Percentiles rank a stretch among this genome's conserved stretches.
Conservation (phyloP, 768 basidiomycete species). For the Trichaptum fuscoviolaceum region DNA sequence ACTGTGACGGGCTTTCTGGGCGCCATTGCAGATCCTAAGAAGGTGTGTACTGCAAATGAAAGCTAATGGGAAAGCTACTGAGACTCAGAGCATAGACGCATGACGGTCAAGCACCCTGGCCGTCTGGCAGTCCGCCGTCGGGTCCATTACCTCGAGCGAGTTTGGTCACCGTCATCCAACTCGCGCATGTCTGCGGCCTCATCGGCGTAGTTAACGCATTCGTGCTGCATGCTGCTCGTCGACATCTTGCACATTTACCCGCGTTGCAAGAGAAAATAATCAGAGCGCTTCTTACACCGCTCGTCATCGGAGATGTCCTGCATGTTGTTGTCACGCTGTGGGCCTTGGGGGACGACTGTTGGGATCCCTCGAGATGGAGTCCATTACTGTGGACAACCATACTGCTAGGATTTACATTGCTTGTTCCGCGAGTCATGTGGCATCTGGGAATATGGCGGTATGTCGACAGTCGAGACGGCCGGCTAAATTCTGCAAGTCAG, state of each 20-base stretch:
- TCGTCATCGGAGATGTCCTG: conserved; percentile 62
- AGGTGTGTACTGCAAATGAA: conserved; percentile 36
- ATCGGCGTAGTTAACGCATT: conserved; percentile 67
- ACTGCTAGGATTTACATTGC: conserved; percentile 52
- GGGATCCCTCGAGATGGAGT: conserved; percentile 57
- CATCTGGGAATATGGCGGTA: conserved; percentile 72
- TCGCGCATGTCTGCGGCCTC: conserved; percentile 73
- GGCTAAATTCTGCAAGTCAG: not conserved
- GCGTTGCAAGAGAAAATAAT: conserved; percentile 71
- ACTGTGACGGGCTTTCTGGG: conserved; percentile 63
- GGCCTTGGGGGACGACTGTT: conserved; percentile 68
- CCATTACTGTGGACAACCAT: conserved; percentile 68
- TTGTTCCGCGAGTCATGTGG: conserved; percentile 71
- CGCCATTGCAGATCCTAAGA: conserved; percentile 56
- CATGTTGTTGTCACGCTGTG: conserved; percentile 67
- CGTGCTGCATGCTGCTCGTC: conserved; percentile 55
- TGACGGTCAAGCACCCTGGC: conserved; percentile 75
- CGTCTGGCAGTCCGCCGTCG: conserved; percentile 34
- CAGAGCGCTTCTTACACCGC: conserved; percentile 55
- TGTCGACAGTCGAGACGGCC: conserved; percentile 57
- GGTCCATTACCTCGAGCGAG: conserved; percentile 52
- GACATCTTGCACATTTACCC: conserved; percentile 51
- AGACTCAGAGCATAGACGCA: conserved; percentile 43
- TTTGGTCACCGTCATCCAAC: conserved; percentile 64
- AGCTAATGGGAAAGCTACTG: conserved; percentile 11